These are phyloP conservation scores for Metschnikowia colocasiae DNA, from an alignment of 805 yeast species.

Conservation along the genomic window DNA sequence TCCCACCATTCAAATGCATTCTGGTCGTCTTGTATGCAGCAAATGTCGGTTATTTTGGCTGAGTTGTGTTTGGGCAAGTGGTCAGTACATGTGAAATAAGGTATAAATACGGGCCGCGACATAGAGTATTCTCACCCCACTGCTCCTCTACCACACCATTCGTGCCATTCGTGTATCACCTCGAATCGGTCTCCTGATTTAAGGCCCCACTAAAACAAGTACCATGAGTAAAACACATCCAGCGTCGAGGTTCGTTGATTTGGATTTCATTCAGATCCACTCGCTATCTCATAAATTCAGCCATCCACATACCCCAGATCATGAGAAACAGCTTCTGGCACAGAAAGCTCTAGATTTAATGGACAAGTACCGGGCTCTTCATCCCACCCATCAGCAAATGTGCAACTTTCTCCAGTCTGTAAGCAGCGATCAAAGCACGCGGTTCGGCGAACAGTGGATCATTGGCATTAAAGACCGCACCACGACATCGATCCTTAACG, in stretches of 20 bases:
- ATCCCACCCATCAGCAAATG: constrained; percentile 16
- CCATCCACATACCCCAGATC: constrained; percentile 1
- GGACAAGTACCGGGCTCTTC: constrained; percentile 23
- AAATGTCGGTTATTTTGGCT: too few species aligned
- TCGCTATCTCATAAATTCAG: constrained; percentile 10
- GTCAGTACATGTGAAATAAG: too few species aligned
- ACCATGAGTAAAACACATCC: not conserved
- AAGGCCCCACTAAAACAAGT: not conserved
- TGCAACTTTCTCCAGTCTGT: not conserved
- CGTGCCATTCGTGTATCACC: not conserved
- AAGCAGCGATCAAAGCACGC: not conserved
- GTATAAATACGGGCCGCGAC: not conserved
- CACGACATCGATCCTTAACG: constrained; percentile 6
- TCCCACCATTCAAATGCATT: too few species aligned
- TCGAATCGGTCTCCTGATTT: not conserved
- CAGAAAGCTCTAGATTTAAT: constrained; percentile 19
- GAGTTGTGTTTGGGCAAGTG: too few species aligned
- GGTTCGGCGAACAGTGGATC: constrained; percentile 13
- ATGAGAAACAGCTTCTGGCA: constrained; percentile 5
- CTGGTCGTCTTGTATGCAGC: too few species aligned
- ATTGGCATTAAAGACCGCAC: constrained; percentile 3
- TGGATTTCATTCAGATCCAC: constrained; percentile 13
- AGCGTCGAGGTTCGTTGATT: not conserved
- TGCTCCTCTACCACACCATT: not conserved
- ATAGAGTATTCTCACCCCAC: not conserved